Evolutionary conservation across 2,329 filamentous ascomycete species (phyloP), one percentile per base, ranked within the genome.

Genomic region (Epichloe gansuensis): DNA sequence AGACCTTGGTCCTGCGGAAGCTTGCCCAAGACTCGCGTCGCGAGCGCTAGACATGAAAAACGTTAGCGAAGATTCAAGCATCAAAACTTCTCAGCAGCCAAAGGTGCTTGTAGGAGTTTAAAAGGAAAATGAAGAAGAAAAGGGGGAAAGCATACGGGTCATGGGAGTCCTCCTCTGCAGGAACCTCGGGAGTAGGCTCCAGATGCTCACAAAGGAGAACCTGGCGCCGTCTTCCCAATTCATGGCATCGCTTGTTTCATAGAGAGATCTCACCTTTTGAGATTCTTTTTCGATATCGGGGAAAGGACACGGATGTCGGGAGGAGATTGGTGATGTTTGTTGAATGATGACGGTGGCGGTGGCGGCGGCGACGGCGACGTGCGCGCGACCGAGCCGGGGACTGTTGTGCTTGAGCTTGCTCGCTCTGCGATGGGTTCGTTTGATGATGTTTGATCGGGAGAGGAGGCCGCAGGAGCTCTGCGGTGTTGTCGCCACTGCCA

Each of bases 181-280:
- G 73, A 66, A 70, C 70, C 67, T 78, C 75, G 61, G 66, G 69
- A 62, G 72, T 72, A 59, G 76, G 71, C 62, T 73, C 72, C 56
- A 73, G 67, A 55, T 69, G 72, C 62, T 74, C 75, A 65, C 68
- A 70, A 59, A 73, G 63, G 69, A 73, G 63, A 64, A 70, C 59
- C 71, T 67, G 55, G 66, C 71, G 57, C 75, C 75, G 63, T 77
- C 73, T 66, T 78, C 75, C 73, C 73, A 77, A 58, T 68, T 69
- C 67, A 75, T 66, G 67, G 65, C 67, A 64, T 77, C 76, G 69
- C 73, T 74, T 63, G 72, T 72, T 71, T 76, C 74, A 74, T 82
- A 82, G 69, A 82, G 78, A 69, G 77, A 81, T 74, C 78, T 80
- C 75, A 82, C 78, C 75, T 81, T 81, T 77, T 78, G 76, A 71